Base-by-base conservation (phyloP, 257 asterid species). In the Solanum megistacrolobum region DNA sequence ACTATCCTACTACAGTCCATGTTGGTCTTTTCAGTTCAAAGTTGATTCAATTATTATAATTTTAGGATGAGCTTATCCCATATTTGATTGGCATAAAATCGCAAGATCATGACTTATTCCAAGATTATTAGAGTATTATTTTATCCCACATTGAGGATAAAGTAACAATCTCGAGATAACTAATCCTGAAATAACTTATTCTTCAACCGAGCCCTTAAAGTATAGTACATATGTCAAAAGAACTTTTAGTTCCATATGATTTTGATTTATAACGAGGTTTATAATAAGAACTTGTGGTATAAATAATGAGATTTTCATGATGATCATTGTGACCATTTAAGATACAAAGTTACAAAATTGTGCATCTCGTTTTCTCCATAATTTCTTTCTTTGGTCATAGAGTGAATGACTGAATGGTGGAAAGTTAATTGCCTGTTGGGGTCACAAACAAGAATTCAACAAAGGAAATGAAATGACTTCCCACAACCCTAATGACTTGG, bases 381-480 rank as follows among this genome's bases (percentile, higher is more conserved):
- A 34, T 79, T 79, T 79, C 66, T 14, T 27, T 41, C 66, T 79
- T 79, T 27, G 16, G 21, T 29, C 65, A 25, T 18, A 41, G 41
- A 78, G 38, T 41, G 60, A 76, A 39, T 76, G 66, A 43, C 39
- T 27, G 3, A 41, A 41, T 79, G 16, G 27, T 79, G 39, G 66
- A 79, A 79, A 79, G 66, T 79, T 43, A 43, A 79, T 2, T 41
- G 7, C 36, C 62, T 39, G 25, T 25, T 78, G 62, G 36, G 23
- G 62, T 78, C 84, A 76, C 34, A 39, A 39, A 78, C 65, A 79
- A 79, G 36, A 78, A 79, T 25, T 79, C 38, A 86, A 88, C 23
- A 88, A 68, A 82, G 23, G 81, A 86, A 62, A 85, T 79, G 89
- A 71, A 32, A 36, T 85, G 88, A 85, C 88, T 69, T 79, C 87